phyloP scores from a whole-genome alignment of 306 rosid genomes.

The Luffa acutangula region DNA sequence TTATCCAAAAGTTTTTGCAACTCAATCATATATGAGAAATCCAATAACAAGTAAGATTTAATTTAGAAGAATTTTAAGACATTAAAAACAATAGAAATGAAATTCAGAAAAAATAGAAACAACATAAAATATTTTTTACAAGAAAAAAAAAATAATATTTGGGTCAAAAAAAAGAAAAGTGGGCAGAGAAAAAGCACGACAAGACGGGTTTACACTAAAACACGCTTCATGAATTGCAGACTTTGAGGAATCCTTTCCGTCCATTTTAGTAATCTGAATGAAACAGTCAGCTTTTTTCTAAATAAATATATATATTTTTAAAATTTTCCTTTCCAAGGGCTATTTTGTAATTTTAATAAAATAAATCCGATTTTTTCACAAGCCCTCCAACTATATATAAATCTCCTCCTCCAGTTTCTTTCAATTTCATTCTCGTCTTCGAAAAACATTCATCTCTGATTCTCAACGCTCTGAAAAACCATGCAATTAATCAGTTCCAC shows the following conservation, averaged over 20 bases:
- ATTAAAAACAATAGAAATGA: not conserved
- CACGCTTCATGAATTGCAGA: not conserved
- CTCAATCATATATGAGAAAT: too few species aligned
- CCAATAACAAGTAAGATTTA: too few species aligned
- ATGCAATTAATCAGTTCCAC: slow-evolving; percentile 46
- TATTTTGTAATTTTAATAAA: not conserved
- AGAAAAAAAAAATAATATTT: not conserved
- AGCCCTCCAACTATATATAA: not conserved
- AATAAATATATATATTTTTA: not conserved
- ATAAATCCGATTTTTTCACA: too few species aligned
- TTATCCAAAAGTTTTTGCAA: too few species aligned
- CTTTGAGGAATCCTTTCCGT: not conserved
- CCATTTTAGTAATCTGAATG: not conserved
- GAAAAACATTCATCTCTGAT: not conserved
- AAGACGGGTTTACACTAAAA: not conserved
- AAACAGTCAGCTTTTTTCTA: not conserved
- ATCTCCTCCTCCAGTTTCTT: not conserved
- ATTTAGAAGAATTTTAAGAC: too few species aligned
- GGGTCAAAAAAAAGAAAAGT: not conserved
- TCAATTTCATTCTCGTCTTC: not conserved
- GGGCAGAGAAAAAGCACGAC: not conserved
- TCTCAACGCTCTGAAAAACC: not conserved
- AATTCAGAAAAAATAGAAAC: not conserved
- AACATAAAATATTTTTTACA: not conserved
- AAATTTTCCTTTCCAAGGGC: not conserved